Base-by-base conservation (phyloP, 2,329 filamentous ascomycete genomes). In the Colletotrichum aenigma region DNA sequence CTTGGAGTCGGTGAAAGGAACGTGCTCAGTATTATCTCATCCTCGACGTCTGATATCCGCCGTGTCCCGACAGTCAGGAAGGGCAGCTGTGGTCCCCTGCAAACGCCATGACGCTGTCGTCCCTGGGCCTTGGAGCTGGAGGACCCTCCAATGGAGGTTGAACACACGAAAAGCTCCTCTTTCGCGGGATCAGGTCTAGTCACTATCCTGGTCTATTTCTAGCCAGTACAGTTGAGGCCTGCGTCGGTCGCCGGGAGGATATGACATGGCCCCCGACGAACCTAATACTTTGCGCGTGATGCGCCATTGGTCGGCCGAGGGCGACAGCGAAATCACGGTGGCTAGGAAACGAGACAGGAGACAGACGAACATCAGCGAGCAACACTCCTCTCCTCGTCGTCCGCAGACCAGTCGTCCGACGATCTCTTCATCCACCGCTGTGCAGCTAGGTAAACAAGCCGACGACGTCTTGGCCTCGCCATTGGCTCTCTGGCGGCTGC, bases 401-500 rank as follows among this genome's bases (percentile, higher is more conserved):
- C 21, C 18, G 10, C 36, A 34, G 52, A 55, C 55, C 56, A 36
- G 32, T 62, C 73, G 34, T 68, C 70, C 43, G 73, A 65, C 73
- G 70, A 75, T 75, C 62, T 38, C 43, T 66, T 62, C 75, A 75
- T 68, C 75, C 68, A 70, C 73, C 36, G 18, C 61, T 36, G 60
- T 76, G 64, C 75, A 69, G 68, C 58, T 72, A 75, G 10, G 43
- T 52, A 75, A 77, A 75, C 56, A 71, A 68, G 52, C 18, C 43
- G 32, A 24, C 43, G 32, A 28, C 21, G 18, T 32, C 52, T 38
- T 16, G 21, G 61, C 24, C 56, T 58, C 61, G 32, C 64, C 64
- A 77, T 72, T 77, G 75, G 75, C 67, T 60, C 64, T 28, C 32
- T 34, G 56, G 56, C 43, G 70, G 64, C 70, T 73, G 70, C 73